A percentile compares a stretch with the other conserved stretches of the same genome.
phyloP scores from a whole-genome alignment of 306 rosid genomes.

The Inga leiocalycina region DNA sequence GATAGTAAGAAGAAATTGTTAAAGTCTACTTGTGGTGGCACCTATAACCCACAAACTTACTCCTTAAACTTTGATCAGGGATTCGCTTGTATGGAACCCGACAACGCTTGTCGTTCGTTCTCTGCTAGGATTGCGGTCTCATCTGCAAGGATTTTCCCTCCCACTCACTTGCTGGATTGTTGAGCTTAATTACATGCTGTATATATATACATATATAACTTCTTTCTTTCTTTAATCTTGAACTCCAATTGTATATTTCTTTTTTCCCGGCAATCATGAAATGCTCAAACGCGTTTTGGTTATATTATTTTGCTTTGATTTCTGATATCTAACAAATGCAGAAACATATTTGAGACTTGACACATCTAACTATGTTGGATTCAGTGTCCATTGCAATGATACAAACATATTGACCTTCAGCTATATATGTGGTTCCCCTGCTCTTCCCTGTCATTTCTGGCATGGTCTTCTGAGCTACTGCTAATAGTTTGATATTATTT shows the following conservation, averaged over 20 bases:
- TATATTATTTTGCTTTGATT: constrained; percentile 10
- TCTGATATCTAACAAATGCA: not conserved
- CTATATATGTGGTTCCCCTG: constrained; percentile 36
- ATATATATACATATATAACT: not conserved
- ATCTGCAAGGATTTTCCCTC: constrained; percentile 43
- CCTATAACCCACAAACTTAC: constrained; percentile 53
- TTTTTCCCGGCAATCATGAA: not conserved
- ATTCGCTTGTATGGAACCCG: constrained; percentile 57
- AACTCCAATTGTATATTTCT: constrained; percentile 1
- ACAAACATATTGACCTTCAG: not conserved
- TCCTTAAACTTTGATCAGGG: constrained; percentile 68
- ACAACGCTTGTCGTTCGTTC: constrained; percentile 63
- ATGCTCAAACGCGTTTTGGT: not conserved
- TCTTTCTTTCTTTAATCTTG: constrained; percentile 4
- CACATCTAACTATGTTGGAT: not conserved
- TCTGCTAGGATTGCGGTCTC: constrained; percentile 75
- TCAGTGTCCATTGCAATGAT: not conserved
- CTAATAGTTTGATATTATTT: not conserved
- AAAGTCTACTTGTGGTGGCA: constrained; percentile 29
- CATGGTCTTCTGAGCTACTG: not conserved
- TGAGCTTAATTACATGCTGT: not conserved
- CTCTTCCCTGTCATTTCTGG: constrained; percentile 16
- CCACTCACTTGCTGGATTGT: constrained; percentile 32
- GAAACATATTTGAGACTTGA: not conserved
- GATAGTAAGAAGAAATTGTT: constrained; percentile 34